A percentile compares a stretch with the other conserved stretches of the same genome.
Conservation (phyloP, 495 filamentous ascomycete species). For the Rusavskia elegans region DNA sequence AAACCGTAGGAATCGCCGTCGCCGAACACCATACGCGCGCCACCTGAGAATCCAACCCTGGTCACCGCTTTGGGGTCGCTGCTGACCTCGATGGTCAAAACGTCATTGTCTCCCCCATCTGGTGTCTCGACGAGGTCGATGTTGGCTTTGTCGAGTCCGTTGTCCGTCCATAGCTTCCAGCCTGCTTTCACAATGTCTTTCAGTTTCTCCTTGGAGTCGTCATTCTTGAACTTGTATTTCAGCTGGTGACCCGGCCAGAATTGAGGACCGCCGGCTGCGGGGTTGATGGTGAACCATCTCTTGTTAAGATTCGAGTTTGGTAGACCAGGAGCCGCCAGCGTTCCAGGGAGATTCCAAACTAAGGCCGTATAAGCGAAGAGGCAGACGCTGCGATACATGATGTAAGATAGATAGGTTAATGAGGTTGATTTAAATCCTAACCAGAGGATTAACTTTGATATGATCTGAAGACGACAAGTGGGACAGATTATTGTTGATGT, state of each 20-base stretch:
- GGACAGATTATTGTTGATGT: too few species aligned
- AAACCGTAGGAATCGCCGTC: neutral
- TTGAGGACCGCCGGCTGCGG: neutral
- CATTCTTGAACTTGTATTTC: neutral
- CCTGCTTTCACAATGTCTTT: neutral
- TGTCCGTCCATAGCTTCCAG: neutral
- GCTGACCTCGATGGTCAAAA: neutral
- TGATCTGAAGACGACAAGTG: too few species aligned
- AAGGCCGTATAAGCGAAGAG: neutral
- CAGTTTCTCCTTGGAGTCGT: neutral
- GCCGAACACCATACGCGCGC: neutral
- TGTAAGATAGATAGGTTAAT: neutral
- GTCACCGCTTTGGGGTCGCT: neutral
- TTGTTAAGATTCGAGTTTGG: neutral
- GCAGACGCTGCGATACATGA: neutral
- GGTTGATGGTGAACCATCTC: neutral
- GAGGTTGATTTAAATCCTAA: too few species aligned
- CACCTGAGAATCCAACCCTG: neutral
- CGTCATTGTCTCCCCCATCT: neutral
- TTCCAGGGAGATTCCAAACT: neutral
- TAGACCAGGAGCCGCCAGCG: neutral
- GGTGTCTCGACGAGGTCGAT: neutral
- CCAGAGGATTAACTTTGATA: too few species aligned
- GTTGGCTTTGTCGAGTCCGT: neutral
- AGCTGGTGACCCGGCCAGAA: neutral